These are phyloP conservation scores for Ascochyta lentis DNA, from an alignment of 2,329 filamentous ascomycete species.

Conservation along the genomic window DNA sequence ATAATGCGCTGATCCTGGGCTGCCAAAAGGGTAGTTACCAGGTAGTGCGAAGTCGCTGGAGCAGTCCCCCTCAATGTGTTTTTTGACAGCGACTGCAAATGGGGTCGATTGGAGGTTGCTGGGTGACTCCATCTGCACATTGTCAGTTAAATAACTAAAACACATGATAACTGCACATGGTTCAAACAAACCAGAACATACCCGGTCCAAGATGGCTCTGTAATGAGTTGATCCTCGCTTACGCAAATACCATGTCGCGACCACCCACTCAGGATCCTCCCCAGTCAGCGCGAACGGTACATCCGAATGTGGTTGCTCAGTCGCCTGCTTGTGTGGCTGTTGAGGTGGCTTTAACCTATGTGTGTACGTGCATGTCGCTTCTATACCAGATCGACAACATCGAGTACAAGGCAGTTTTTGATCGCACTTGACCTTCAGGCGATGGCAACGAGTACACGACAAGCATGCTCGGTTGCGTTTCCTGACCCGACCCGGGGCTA, in stretches of 20 bases:
- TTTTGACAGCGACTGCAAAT: conserved; percentile 21
- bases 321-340: background rate
- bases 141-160: background rate
- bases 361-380: conserved; percentile 23
- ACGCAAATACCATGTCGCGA: conserved; percentile 24
- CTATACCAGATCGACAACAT: conserved; percentile 23
- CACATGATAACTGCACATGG: background rate
- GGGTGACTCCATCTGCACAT: conserved; percentile 16
- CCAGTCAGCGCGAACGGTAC: conserved; percentile 10
- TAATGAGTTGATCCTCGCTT: conserved; percentile 23
- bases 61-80: conserved; percentile 20
- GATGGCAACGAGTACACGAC: conserved; percentile 33
- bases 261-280: conserved; percentile 21
- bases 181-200: background rate
- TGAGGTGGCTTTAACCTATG: conserved; percentile 10
- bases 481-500: background rate
- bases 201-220: conserved; percentile 17
- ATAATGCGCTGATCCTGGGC: conserved; percentile 19
- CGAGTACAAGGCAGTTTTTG: conserved; percentile 25
- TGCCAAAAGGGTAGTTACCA: conserved; percentile 32
- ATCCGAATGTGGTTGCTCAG: background rate
- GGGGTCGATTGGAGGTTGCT: conserved; percentile 6
- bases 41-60: conserved; percentile 27
- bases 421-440: conserved; percentile 33
- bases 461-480: conserved; percentile 25